Base-by-base conservation (phyloP, 192 early-diverging fungal genomes). In the Mortierella claussenii region DNA sequence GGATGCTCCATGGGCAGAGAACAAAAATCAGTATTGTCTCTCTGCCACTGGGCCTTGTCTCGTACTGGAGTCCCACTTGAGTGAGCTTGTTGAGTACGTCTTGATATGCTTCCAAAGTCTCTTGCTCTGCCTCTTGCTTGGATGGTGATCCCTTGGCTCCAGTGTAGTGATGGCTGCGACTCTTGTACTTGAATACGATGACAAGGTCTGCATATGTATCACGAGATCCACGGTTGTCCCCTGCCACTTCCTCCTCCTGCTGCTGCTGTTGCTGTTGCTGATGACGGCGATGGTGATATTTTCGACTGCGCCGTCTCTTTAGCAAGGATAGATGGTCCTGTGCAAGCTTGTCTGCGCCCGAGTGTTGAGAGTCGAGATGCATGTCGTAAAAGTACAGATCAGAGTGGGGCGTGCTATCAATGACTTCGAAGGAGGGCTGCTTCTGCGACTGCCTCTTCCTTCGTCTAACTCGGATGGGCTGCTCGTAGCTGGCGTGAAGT, bases 21-120 rank as follows among this genome's bases (percentile, higher is more conserved):
- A 93, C 86, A 65, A 93, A 87, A 28, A 93, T 44, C 24, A 92
- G 79, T 20, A 93, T 36, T 31, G 70, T 69, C 28, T 85, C 67
- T 58, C 80, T 69, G 56, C 78, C 61, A 59, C 90, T 83, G 32
- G 82, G 76, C 17, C 86, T 80, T 26, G 92, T 82, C 73, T 90
- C 86, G 51, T 88, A 87, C 20, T 69, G 68, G 18, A 95, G 87
- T 7, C 89, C 88, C 0, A 86, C 92, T 2, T 55, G 52, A 4
- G 73, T 43, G 65, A 94, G 78, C 23, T 88, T 86, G 21, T 26
- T 48, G 23, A 90, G 79, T 11, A 93, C 44, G 26, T 81, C 68
- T 20, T 81, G 55, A 69, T 91, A 86, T 0, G 86, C 86, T 5
- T 70, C 60, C 23, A 69, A 33, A 12, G 81, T 82, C 6, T 66